Evolutionary conservation across 2,329 filamentous ascomycete genomes (phyloP), one percentile per base, ranked within the genome.

Genomic region (Ophiostoma fasciatum): DNA sequence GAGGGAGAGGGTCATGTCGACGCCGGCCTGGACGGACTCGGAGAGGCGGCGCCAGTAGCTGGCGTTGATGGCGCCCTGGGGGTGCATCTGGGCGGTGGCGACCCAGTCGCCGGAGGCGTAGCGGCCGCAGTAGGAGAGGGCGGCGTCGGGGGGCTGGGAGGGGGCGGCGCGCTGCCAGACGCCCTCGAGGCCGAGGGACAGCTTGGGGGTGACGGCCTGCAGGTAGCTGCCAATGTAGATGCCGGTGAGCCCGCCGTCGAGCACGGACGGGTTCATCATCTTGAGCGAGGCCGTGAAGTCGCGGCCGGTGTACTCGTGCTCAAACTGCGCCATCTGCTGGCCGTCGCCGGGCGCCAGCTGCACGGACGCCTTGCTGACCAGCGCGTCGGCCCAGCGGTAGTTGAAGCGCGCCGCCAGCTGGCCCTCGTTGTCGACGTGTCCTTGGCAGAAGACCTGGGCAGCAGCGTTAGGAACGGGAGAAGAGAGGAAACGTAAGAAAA

Each of bases 181-280:
- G 37, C 80, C 80, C 62, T 98, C 90, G 42, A 96, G 68, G 48
- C 90, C 90, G 36, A 98, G 67, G 33, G 88, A 74, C 43, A 98
- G 71, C 51, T 73, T 78, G 42, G 84, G 81, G 28, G 90, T 98
- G 43, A 98, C 64, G 34, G 85, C 82, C 61, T 98, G 90, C 41
- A 98, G 71, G 62, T 96, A 96, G 65, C 82, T 90, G 49, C 83
- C 87, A 51, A 98, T 87, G 57, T 84, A 84, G 60, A 96, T 94
- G 50, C 90, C 90, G 19, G 88, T 98, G 35, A 94, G 61, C 38
- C 85, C 84, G 40, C 90, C 88, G 55, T 96, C 87, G 36, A 98
- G 72, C 47, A 79, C 66, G 6, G 85, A 94, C n/a, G 90, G 90
- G 66, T 96, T 96, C 54, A 96, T 73, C 52, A 84, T 78, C 67